phyloP scores from a whole-genome alignment of 2,329 filamentous ascomycete genomes.

The Colletotrichum cordylinicola region DNA sequence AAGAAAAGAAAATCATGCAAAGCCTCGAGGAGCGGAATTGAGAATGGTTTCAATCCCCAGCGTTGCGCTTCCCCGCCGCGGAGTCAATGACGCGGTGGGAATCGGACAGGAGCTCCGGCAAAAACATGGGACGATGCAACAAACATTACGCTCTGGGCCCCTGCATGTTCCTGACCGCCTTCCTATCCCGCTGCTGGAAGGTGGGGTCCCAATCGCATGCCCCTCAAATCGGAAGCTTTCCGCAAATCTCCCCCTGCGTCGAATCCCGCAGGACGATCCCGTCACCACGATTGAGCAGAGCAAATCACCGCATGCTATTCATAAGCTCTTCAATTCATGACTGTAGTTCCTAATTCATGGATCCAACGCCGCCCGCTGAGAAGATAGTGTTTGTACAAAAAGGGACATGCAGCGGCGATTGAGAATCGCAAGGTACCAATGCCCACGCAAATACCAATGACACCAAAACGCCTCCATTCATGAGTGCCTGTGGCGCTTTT shows the following conservation, averaged over 20 bases:
- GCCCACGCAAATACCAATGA: not conserved
- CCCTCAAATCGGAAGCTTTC: not conserved
- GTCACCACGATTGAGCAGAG: not conserved
- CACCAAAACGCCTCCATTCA: slow-evolving; percentile 1
- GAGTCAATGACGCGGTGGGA: not conserved
- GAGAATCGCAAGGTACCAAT: not conserved
- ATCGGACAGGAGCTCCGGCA: not conserved
- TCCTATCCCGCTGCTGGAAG: not conserved
- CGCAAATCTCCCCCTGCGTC: not conserved
- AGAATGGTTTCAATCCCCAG: not conserved
- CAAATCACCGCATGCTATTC: not conserved
- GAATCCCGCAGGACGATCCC: not conserved
- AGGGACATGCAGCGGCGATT: not conserved
- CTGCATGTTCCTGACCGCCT: not conserved
- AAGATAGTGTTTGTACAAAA: not conserved
- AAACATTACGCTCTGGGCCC: not conserved
- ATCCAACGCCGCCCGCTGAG: slow-evolving; percentile 12
- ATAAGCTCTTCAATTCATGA: slow-evolving; percentile 5
- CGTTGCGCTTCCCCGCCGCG: not conserved
- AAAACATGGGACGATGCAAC: not conserved
- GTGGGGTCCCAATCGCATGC: not conserved
- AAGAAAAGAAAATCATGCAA: too few relatives aligned
- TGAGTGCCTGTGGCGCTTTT: not conserved
- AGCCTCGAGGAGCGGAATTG: not conserved
- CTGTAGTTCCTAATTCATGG: not conserved